Evolutionary conservation across 768 basidiomycete genomes (phyloP), one percentile per base, ranked within the genome.

Genomic region (Russula sp.): DNA sequence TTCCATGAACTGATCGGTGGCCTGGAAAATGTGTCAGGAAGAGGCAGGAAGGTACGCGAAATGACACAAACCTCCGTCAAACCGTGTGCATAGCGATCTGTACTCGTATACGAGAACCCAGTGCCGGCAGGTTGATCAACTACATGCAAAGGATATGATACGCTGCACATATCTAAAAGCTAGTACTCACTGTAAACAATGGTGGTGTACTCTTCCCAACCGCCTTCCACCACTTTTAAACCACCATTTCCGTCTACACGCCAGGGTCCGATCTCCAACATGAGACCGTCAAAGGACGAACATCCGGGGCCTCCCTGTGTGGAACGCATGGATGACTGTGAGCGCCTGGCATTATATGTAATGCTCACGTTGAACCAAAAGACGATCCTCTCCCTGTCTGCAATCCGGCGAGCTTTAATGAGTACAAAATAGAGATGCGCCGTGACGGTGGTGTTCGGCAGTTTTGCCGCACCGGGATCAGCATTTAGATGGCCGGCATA

Each of bases 181-280:
- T 52, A 44, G 59, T n/a, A 77, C 90, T 71, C 68, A 98, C 96
- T 76, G 69, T 89, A 98, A 61, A 98, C 86, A 77, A 98, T 85
- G 39, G 90, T 94, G 27, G 91, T 87, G 72, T 96, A 98, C 72
- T 98, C 96, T 71, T 98, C 94, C 96, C 96, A 98, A 9, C 94
- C 94, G 32, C 94, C 94, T 66, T 93, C 87, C 9, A 84, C 77
- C 20, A 84, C 80, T 68, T 82, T 83, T 65, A 95, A 81, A 4
- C 87, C 82, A 59, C 89, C 86, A 16, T 84, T 77, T 57, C 84
- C 82, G 69, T 92, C 88, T 74, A 87, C 75, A 66, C 83, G 83
- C 84, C 93, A 96, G 4, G 96, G 95, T 0, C 96, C 96, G n/a
- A 95, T 80, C 70, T 98, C 96, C 93, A 98, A 95, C 88, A 98